phyloP scores from a whole-genome alignment of 2,329 filamentous ascomycete species.

The Camptophora hylomeconis region DNA sequence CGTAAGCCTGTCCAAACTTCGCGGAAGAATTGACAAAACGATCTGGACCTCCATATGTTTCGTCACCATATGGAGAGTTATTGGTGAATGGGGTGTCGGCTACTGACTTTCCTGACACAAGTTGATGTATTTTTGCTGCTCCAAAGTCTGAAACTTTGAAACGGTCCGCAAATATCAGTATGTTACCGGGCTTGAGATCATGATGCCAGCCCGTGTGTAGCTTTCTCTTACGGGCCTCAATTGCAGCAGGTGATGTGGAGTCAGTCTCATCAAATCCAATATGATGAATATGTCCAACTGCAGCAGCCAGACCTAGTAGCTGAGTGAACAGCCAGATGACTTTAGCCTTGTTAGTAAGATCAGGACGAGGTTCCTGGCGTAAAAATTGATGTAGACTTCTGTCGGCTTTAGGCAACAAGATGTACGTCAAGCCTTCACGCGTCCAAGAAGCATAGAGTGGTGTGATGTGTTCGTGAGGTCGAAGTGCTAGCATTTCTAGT shows the following conservation, averaged over 20 bases:
- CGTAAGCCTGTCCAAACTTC: too few relatives aligned
- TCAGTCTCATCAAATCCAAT: too few relatives aligned
- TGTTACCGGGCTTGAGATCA: slow-evolving; percentile 8
- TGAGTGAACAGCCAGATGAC: slow-evolving; percentile 7
- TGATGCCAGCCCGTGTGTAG: slow-evolving; percentile 6
- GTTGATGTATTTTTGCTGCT: slow-evolving; percentile 2
- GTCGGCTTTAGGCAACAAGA: slow-evolving; percentile 5
- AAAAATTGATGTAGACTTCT: slow-evolving; percentile 4
- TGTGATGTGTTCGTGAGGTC: slow-evolving; percentile 3
- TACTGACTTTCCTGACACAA: too few relatives aligned
- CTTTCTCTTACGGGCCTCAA: not conserved
- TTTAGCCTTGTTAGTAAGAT: not conserved
- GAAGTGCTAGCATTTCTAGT: slow-evolving; percentile 2
- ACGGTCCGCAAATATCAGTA: slow-evolving; percentile 6
- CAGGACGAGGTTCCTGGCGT: not conserved
- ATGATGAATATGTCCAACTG: slow-evolving; percentile 5
- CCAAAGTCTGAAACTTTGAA: slow-evolving; percentile 8
- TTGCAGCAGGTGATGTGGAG: not conserved
- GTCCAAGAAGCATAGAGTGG: slow-evolving; percentile 4
- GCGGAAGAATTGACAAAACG: too few relatives aligned
- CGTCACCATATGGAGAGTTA: not conserved
- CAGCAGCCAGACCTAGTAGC: slow-evolving; percentile 5
- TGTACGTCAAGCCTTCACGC: slow-evolving; percentile 1
- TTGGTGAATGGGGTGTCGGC: too few relatives aligned
- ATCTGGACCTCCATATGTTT: slow-evolving; percentile 5